Conservation (phyloP, 2,329 filamentous ascomycete genomes). For the Pseudocercospora macadamiae region DNA sequence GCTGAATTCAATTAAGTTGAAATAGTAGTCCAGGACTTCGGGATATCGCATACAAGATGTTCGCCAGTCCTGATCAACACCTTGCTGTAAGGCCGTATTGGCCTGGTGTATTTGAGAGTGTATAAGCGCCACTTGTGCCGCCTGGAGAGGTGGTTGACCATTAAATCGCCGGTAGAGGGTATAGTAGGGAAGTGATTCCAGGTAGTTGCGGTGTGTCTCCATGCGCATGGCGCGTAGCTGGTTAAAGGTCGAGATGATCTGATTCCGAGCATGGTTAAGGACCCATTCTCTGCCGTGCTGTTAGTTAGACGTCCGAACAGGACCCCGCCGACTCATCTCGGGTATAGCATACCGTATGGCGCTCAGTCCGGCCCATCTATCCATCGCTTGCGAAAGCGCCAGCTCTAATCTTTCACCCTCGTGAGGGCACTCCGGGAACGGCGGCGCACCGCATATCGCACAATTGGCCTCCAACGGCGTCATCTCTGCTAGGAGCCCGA, state of each 20-base stretch:
- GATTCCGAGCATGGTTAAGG: conserved; percentile 48
- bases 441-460: conserved; percentile 40
- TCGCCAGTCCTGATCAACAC: conserved; percentile 79
- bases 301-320: background rate
- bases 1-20: conserved; percentile 67
- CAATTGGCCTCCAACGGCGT: conserved; percentile 37
- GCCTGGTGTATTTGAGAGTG: conserved; percentile 63
- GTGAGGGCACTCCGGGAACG: conserved; percentile 38
- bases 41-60: conserved; percentile 75
- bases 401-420: conserved; percentile 38
- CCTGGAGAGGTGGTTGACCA: conserved; percentile 48
- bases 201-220: conserved; percentile 46
- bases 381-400: conserved; percentile 37
- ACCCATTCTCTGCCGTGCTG: conserved; percentile 48
- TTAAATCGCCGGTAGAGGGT: conserved; percentile 51
- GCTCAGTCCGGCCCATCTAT: conserved; percentile 34
- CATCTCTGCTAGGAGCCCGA: conserved; percentile 24
- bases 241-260: conserved; percentile 50
- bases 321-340: too few species aligned
- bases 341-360: conserved; percentile 32
- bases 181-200: conserved; percentile 50
- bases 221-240: conserved; percentile 45
- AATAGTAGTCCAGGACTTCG: conserved; percentile 81
- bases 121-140: conserved; percentile 44
- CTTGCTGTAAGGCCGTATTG: conserved; percentile 68